Evolutionary conservation across 768 basidiomycete genomes (phyloP).

Genomic region (Rhodotorula diobovata): DNA sequence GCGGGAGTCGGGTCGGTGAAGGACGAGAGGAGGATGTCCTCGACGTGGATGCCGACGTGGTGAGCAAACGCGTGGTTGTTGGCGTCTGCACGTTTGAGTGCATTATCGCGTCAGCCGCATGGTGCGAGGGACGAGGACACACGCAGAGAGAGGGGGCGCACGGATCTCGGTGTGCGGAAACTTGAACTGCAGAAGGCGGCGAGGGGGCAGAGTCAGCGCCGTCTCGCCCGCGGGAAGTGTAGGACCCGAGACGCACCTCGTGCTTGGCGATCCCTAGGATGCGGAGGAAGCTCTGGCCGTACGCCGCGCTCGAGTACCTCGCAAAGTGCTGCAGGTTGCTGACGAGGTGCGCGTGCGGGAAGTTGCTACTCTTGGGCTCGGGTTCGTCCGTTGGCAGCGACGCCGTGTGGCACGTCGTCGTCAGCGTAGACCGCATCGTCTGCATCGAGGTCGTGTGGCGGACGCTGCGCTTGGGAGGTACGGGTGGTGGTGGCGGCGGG

Average conservation of each 20-base stretch:
- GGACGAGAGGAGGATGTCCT: slow-evolving; percentile 47
- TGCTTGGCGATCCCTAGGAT: slow-evolving; percentile 46
- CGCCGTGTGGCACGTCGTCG: slow-evolving; percentile 6
- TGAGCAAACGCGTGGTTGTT: slow-evolving; percentile 45
- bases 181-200: slow-evolving; percentile 37
- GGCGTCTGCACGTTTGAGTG: slow-evolving; percentile 24
- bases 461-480: not conserved
- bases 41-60: slow-evolving; percentile 48
- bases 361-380: slow-evolving; percentile 21
- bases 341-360: slow-evolving; percentile 30
- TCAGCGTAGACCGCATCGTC: slow-evolving; percentile 13
- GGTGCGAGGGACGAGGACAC: too few relatives aligned
- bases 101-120: not conserved
- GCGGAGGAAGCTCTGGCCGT: slow-evolving; percentile 39
- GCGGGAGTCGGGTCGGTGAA: slow-evolving; percentile 45
- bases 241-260: slow-evolving; percentile 28
- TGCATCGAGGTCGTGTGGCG: not conserved
- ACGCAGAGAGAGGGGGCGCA: not conserved
- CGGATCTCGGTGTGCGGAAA: slow-evolving; percentile 47
- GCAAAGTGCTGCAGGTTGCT: slow-evolving; percentile 47
- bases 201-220: not conserved
- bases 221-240: not conserved
- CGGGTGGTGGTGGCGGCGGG: not conserved
- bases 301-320: slow-evolving; percentile 41
- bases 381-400: slow-evolving; percentile 7